A percentile compares a stretch with the other conserved stretches of the same genome.
phyloP scores from a whole-genome alignment of 345 rosid species.

The Eucalyptus dawsonii region DNA sequence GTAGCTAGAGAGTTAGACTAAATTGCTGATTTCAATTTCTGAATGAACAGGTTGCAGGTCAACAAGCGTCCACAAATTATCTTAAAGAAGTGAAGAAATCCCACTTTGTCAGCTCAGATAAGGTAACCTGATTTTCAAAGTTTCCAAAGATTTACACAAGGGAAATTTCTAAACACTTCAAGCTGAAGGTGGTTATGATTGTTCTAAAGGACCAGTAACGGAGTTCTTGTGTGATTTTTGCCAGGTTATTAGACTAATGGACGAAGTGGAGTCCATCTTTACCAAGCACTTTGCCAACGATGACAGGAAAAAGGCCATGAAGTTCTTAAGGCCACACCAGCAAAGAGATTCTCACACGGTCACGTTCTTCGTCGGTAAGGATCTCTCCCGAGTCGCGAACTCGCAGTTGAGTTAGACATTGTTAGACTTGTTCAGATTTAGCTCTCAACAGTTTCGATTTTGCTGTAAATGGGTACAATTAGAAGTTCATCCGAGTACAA shows the following conservation, averaged over 20 bases:
- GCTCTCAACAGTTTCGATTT: background rate
- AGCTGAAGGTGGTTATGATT: background rate
- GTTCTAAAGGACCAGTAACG: background rate
- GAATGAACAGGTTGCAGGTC: slow-evolving; percentile 52
- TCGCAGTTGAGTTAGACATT: background rate
- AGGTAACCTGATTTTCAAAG: slow-evolving; percentile 27
- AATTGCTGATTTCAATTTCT: background rate
- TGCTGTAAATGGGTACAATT: background rate
- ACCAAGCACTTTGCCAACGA: slow-evolving; percentile 81
- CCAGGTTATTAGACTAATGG: slow-evolving; percentile 80
- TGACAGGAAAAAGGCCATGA: slow-evolving; percentile 96
- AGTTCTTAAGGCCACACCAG: slow-evolving; percentile 75
- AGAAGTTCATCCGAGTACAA: background rate
- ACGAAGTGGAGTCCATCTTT: slow-evolving; percentile 92
- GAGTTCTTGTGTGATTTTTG: background rate
- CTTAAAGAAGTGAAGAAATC: slow-evolving; percentile 70
- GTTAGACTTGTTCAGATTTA: background rate
- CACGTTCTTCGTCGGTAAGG: slow-evolving; percentile 86
- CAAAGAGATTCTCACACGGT: slow-evolving; percentile 81
- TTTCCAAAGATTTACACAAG: background rate
- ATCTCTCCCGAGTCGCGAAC: background rate
- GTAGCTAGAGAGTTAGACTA: background rate
- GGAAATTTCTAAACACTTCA: background rate
- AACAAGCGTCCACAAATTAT: slow-evolving; percentile 65
- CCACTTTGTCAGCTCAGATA: slow-evolving; percentile 77